Conservation (phyloP, 2,329 filamentous ascomycete genomes). For the Alternaria brassicicola region DNA sequence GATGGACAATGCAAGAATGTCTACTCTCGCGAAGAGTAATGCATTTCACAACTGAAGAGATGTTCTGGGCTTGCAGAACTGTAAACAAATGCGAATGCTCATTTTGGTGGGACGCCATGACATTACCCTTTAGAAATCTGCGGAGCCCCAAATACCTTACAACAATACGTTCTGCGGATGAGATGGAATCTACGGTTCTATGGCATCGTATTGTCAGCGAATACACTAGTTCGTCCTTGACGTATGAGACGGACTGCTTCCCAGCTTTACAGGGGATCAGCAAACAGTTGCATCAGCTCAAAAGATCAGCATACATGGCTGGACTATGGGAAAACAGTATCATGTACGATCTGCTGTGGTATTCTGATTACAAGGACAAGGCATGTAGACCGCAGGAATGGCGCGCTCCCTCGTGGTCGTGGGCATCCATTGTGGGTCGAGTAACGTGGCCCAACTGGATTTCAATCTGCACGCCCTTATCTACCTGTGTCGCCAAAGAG, state of each 20-base stretch:
- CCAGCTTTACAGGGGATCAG: constrained; percentile 9
- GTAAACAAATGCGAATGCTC: neutral
- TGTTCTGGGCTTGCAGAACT: constrained; percentile 11
- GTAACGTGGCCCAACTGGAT: neutral
- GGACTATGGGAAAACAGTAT: constrained; percentile 5
- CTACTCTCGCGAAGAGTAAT: neutral
- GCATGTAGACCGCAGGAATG: neutral
- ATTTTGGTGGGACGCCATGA: neutral
- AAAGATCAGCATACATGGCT: neutral
- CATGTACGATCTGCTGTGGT: neutral
- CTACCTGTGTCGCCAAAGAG: neutral
- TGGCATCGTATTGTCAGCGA: neutral
- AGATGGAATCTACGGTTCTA: neutral
- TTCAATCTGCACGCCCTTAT: neutral
- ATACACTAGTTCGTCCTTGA: neutral
- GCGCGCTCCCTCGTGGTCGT: constrained; percentile 10
- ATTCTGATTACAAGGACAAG: neutral
- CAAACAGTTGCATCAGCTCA: neutral
- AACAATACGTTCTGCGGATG: too few species aligned
- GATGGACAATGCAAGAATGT: constrained; percentile 10
- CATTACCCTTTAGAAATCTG: neutral
- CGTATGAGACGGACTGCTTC: constrained; percentile 1
- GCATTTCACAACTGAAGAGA: constrained; percentile 5
- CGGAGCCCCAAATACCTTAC: neutral
- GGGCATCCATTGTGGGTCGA: neutral